Percentiles rank a stretch among this genome's conserved stretches.
These are phyloP conservation scores for Pseudocercospora crystallina DNA, from an alignment of 2,329 filamentous ascomycete species.

Conservation along the genomic window DNA sequence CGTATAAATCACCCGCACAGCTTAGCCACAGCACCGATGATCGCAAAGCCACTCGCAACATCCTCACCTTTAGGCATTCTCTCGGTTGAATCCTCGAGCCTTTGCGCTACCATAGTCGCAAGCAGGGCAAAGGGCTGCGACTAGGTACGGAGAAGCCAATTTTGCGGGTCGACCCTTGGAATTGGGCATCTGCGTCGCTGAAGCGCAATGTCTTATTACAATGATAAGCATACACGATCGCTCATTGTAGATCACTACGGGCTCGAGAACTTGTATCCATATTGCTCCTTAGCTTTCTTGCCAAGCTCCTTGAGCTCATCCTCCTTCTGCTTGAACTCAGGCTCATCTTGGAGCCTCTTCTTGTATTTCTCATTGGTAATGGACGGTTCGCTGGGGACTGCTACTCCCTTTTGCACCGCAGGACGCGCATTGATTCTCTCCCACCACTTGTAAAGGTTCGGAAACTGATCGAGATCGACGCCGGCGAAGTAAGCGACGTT, in stretches of 20 bases:
- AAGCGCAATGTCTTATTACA: no score
- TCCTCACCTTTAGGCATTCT: no score
- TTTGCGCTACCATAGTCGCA: no score
- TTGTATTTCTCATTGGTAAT: conserved; percentile 45
- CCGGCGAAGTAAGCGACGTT: conserved; percentile 43
- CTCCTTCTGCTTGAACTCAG: conserved; percentile 50
- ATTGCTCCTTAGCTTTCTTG: conserved; percentile 46
- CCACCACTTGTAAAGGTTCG: conserved; percentile 47
- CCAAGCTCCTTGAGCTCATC: conserved; percentile 38
- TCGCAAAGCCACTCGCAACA: no score
- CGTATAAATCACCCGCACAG: no score
- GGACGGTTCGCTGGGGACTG: conserved; percentile 37
- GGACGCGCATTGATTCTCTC: conserved; percentile 42
- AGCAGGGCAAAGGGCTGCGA: no score
- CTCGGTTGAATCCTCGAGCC: no score
- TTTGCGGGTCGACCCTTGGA: no score
- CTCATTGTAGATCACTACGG: conserved; percentile 7
- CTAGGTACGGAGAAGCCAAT: no score
- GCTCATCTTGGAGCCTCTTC: conserved; percentile 47
- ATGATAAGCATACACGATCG: no score
- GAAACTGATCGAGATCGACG: conserved; percentile 43
- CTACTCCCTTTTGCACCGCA: conserved; percentile 42
- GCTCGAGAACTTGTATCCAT: conserved; percentile 45
- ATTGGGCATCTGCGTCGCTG: no score
- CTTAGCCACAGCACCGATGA: no score